phyloP scores from a whole-genome alignment of 257 asterid genomes.

The Petrea volubilis region DNA sequence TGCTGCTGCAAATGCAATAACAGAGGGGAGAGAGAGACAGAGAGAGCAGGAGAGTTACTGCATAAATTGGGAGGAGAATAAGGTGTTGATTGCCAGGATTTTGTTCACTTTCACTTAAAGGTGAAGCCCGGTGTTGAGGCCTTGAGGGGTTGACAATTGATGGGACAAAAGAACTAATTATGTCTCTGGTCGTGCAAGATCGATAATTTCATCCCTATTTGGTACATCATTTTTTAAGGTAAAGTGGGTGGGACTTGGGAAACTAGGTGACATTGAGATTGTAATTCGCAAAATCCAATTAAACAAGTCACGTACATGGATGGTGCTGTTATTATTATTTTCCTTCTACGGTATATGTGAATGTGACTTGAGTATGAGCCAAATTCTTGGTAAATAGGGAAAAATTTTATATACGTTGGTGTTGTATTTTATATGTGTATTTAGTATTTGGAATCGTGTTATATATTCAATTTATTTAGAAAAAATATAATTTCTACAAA shows the following conservation, averaged over 20 bases:
- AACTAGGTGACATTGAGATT: constrained; percentile 15
- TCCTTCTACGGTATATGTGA: too few relatives aligned
- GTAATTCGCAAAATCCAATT: neutral
- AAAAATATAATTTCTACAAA: too few relatives aligned
- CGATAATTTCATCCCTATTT: constrained; percentile 6
- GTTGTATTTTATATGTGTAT: too few relatives aligned
- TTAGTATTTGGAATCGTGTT: too few relatives aligned
- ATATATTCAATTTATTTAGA: too few relatives aligned
- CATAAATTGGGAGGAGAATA: neutral
- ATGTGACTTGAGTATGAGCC: too few relatives aligned
- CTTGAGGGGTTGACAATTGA: neutral
- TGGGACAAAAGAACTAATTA: constrained; percentile 31
- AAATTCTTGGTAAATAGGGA: too few relatives aligned
- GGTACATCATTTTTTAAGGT: constrained; percentile 3
- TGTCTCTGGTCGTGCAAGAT: constrained; percentile 31
- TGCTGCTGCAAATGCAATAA: too few relatives aligned
- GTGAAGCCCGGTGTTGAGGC: constrained; percentile 18
- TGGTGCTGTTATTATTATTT: neutral
- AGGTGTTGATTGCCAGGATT: neutral
- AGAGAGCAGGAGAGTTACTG: neutral
- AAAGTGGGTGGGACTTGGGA: constrained; percentile 18
- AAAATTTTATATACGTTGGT: too few relatives aligned
- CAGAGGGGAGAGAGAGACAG: too few relatives aligned
- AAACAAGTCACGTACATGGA: neutral
- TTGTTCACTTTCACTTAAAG: neutral